Evolutionary conservation across 768 basidiomycete genomes (phyloP).

Genomic region (Trametopsis cervina): DNA sequence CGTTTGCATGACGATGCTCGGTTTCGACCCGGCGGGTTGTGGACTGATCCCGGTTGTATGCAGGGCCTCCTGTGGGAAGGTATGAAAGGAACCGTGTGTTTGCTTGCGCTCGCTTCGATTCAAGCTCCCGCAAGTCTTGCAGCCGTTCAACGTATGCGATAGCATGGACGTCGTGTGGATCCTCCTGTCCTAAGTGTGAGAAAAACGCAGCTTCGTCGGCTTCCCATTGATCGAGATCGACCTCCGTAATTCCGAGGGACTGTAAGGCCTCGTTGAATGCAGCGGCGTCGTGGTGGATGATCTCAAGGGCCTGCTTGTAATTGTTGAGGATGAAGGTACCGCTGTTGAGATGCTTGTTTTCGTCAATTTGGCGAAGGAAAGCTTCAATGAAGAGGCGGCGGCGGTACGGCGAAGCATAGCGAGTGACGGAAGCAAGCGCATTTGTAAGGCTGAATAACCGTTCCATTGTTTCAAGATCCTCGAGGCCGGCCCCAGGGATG

Average conservation of each 20-base stretch:
- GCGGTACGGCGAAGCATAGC: slow-evolving; percentile 10
- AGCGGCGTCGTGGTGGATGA: slow-evolving; percentile 16
- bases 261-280: not conserved
- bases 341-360: slow-evolving; percentile 22
- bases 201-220: slow-evolving; percentile 24
- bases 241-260: not conserved
- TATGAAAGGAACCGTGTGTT: not conserved
- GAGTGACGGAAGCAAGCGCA: slow-evolving; percentile 10
- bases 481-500: slow-evolving; percentile 26
- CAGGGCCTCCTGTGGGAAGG: not conserved
- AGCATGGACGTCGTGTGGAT: slow-evolving; percentile 20
- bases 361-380: slow-evolving; percentile 12
- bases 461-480: slow-evolving; percentile 26
- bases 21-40: slow-evolving; percentile 22
- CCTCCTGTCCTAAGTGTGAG: slow-evolving; percentile 20
- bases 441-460: slow-evolving; percentile 29
- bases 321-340: slow-evolving; percentile 23
- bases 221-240: slow-evolving; percentile 15
- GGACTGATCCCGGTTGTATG: slow-evolving; percentile 8
- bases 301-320: slow-evolving; percentile 24
- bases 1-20: slow-evolving; percentile 14
- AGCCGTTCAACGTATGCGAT: slow-evolving; percentile 28
- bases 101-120: not conserved
- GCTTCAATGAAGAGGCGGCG: slow-evolving; percentile 8
- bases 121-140: slow-evolving; percentile 13